These are phyloP conservation scores for Blastocystis sp. DNA, from an alignment of 352 stramenopile genomes.

Conservation along the genomic window DNA sequence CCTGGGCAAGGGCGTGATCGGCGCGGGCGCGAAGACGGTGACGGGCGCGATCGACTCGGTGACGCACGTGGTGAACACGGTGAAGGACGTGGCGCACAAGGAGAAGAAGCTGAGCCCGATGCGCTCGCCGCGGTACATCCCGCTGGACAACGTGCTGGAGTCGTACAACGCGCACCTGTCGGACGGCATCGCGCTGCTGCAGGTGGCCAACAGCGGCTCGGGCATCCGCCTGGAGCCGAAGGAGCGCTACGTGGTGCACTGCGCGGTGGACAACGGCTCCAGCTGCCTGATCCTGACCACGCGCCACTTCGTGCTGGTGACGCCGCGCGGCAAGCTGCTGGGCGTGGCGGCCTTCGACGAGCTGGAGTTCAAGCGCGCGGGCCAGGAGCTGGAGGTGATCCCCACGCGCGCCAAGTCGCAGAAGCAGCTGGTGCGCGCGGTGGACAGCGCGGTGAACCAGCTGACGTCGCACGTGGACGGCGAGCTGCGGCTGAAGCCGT, in stretches of 20 bases:
- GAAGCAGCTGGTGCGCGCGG: constrained; percentile 44
- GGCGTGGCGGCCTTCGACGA: constrained; percentile 40
- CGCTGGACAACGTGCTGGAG: constrained; percentile 62
- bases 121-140: constrained; percentile 61
- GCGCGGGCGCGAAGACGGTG: constrained; percentile 50
- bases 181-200: constrained; percentile 23
- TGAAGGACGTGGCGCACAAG: constrained; percentile 67
- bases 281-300: constrained; percentile 51
- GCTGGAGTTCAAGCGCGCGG: constrained; percentile 21
- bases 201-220: constrained; percentile 43
- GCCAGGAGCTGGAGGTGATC: constrained; percentile 64
- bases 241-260: constrained; percentile 66
- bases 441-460: constrained; percentile 38
- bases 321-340: constrained; percentile 28
- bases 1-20: constrained; percentile 57
- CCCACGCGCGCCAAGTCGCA: constrained; percentile 13
- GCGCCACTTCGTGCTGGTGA: constrained; percentile 34
- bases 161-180: constrained; percentile 48
- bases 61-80: constrained; percentile 54
- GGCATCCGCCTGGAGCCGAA: constrained; percentile 43
- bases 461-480: constrained; percentile 51
- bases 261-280: constrained; percentile 23
- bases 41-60: constrained; percentile 65
- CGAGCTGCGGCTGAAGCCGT: constrained; percentile 40
- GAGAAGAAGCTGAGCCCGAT: constrained; percentile 56